Evolutionary conservation across 2,329 filamentous ascomycete species (phyloP).

Genomic region (Trichoderma pleuroti): DNA sequence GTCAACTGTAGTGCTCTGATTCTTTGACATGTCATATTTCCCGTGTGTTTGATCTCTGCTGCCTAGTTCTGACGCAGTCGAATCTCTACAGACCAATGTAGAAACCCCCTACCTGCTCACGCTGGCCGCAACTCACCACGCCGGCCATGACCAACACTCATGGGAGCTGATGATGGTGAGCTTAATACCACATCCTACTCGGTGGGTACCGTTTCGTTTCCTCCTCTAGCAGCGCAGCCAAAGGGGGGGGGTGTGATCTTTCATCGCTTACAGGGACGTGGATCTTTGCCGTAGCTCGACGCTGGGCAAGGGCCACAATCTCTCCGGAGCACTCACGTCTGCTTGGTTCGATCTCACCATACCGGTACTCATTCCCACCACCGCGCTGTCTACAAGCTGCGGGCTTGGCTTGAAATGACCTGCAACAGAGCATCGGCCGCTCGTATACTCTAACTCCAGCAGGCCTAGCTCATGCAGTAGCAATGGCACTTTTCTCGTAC

Average conservation of each 20-base stretch:
- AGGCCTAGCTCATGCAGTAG: slow-evolving; percentile 1
- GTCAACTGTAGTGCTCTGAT: not conserved
- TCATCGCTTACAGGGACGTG: not conserved
- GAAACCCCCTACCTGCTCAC: not conserved
- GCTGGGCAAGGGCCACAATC: not conserved
- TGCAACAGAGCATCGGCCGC: not conserved
- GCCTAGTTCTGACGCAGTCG: not conserved
- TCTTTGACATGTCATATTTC: not conserved
- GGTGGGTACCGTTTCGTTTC: not conserved
- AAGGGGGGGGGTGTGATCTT: not conserved
- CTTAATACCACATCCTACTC: not conserved
- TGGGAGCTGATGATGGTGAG: not conserved
- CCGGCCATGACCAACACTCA: not conserved
- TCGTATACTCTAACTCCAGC: not conserved
- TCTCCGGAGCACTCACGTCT: not conserved
- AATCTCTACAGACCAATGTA: not conserved
- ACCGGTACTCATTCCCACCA: not conserved
- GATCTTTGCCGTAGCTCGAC: not conserved
- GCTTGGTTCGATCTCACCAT: not conserved
- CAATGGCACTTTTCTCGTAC: not conserved
- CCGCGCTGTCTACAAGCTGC: not conserved
- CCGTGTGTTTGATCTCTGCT: not conserved
- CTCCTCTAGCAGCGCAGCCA: not conserved
- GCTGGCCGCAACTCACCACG: not conserved
- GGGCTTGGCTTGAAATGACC: not conserved